Conservation (phyloP, 1,284 basidiomycete species). For the Puccinia triticina region DNA sequence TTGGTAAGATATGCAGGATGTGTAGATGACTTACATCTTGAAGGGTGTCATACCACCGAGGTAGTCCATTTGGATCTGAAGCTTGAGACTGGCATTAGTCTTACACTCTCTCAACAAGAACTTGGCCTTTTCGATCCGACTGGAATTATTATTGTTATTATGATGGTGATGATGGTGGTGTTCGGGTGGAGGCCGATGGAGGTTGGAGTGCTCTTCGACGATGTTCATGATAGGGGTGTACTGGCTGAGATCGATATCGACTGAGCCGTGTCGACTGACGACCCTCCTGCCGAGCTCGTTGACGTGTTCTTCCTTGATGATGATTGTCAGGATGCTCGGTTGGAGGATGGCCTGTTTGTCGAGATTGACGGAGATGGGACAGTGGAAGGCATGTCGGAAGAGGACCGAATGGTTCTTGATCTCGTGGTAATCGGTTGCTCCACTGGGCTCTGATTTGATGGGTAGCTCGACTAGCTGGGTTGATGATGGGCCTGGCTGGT, state of each 20-base stretch:
- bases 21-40: conserved; percentile 27
- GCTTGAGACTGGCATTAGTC: conserved; percentile 45
- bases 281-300: conserved; percentile 29
- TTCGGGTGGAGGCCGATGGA: background rate
- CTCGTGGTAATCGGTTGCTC: conserved; percentile 32
- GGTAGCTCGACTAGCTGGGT: conserved; percentile 28
- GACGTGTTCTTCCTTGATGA: conserved; percentile 38
- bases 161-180: background rate
- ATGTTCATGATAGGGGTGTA: conserved; percentile 25
- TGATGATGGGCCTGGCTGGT: background rate
- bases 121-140: conserved; percentile 40
- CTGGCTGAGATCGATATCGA: conserved; percentile 32
- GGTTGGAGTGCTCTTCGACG: background rate
- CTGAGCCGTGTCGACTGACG: conserved; percentile 18
- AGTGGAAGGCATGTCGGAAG: conserved; percentile 39
- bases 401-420: conserved; percentile 40
- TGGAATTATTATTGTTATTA: conserved; percentile 1
- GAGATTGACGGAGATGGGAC: conserved; percentile 28
- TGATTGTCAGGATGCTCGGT: conserved; percentile 25
- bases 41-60: conserved; percentile 27
- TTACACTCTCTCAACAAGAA: conserved; percentile 41
- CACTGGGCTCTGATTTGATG: conserved; percentile 33
- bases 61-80: conserved; percentile 47
- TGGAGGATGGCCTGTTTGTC: conserved; percentile 24
- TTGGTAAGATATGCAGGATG: background rate